Conservation (phyloP, 208 protist species). For the Acanthamoeba castellanii region DNA sequence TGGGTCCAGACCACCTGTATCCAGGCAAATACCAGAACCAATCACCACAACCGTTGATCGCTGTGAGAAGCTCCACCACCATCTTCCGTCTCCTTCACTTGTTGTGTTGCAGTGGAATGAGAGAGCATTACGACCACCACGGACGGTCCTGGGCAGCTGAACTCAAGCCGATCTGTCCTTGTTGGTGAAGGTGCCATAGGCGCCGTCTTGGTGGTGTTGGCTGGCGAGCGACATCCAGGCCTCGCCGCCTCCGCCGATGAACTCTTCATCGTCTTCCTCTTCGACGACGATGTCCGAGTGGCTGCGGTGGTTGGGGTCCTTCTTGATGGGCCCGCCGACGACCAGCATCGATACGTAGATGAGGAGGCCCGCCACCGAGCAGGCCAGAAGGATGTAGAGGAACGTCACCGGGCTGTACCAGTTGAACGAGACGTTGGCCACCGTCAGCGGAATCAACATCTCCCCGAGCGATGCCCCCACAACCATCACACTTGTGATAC, state of each 20-base stretch:
- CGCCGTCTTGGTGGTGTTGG: background rate
- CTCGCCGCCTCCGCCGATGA: background rate
- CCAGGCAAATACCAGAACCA: no score
- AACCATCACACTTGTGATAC: conserved; percentile 61
- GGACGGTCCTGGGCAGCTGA: no score
- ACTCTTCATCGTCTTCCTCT: background rate
- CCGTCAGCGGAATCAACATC: conserved; percentile 48
- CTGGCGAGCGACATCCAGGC: conserved; percentile 5
- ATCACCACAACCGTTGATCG: no score
- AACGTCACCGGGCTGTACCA: conserved; percentile 54
- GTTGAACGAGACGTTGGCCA: conserved; percentile 61
- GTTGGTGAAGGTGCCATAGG: background rate
- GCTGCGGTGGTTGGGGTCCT: background rate
- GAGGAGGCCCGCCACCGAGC: background rate
- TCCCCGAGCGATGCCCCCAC: conserved; percentile 55
- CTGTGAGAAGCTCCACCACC: no score
- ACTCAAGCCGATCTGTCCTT: background rate
- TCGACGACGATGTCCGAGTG: background rate
- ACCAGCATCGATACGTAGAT: conserved; percentile 36
- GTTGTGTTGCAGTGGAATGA: no score
- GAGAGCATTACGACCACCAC: no score
- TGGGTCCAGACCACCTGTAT: no score
- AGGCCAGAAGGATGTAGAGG: conserved; percentile 30
- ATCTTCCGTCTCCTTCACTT: no score
- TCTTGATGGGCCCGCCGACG: conserved; percentile 26